Base-by-base conservation (phyloP, 2,329 filamentous ascomycete species). In the Nemania sp. region DNA sequence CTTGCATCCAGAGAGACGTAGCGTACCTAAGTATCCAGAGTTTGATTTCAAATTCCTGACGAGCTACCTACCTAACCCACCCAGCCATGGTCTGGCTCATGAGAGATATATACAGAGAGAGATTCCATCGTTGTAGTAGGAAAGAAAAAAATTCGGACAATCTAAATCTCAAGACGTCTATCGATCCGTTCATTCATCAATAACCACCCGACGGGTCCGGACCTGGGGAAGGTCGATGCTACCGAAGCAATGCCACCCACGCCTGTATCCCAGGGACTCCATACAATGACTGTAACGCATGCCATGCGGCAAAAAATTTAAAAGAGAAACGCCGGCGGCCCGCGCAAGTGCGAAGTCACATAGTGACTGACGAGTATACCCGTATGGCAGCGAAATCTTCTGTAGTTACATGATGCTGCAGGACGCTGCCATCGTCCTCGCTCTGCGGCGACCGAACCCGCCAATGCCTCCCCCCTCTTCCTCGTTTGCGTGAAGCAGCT, bases 401-500 rank as follows among this genome's bases (percentile, higher is more conserved):
- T 2, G 12, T 3, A 3, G 18, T 86, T 78, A 90, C 88, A 90
- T 90, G 58, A 90, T 78, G 45, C 75, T 71, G 73, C 88, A 90
- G 29, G 79, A 75, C n/a, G 64, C 85, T 74, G 69, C 71, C 54
- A 86, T 80, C 39, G 87, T 90, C 68, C 88, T 81, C 15, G 88
- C 87, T 59, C 86, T 81, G 60, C 87, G 81, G 39, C 87, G 81
- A 25, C 84, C 80, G 34, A 78, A 79, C 20, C 77, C 79, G 6
- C 79, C 77, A n/a, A 76, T 65, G 5, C 78, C 86, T 12, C 85
- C 89, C 46, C 85, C 89, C 46, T 90, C 90, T 65, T 92, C 90
- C 73, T 97, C 92, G 67, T 91, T 87, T 48, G 90, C 87, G 75
- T 95, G 91, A 67, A 91, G 80, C 72, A 89, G 82, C 72, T 92